Base-by-base conservation (phyloP, 495 filamentous ascomycete genomes). In the Lophiotrema nucula region DNA sequence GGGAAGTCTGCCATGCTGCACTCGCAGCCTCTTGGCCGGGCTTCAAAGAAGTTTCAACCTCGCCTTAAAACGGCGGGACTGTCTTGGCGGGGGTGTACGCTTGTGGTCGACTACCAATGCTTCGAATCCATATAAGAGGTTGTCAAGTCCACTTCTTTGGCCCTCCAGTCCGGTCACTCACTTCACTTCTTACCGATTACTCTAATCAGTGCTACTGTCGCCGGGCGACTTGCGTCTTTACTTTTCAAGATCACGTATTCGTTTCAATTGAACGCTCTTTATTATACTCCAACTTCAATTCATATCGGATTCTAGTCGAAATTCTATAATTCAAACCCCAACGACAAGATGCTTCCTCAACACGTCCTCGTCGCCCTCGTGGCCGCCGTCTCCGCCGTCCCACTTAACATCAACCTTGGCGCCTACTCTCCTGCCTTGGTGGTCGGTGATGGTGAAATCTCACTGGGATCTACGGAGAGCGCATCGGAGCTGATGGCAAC, bases 341-440 rank as follows among this genome's bases (percentile, higher is more conserved):
- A 43, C 51, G 39, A 50, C 51, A 64, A 56, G n/a, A 67, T 67
- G 65, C 65, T 62, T 53, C 57, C 56, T 48, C 65, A 64, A 54
- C 35, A 60, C 61, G 47, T 64, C 16, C 42, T 67, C 53, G 10
- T 64, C 24, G 43, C 50, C 38, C 53, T 65, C 44, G 48, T 62
- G 23, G 48, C 61, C 21, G 45, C 65, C 16, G 49, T 61, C 57
- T 58, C 56, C 38, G 80, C 79, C 35, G 70, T 83, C 53, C 79
- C 79, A 10, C 69, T 82, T 4, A 82, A 82, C 71, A 82, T 82
- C 73, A 82, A 82, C 70, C 70, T 82, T 24, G 79, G 78, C 18
- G 79, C 79, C n/a, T 82, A 80, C 64, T 81, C 79, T 11, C 79
- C 79, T 13, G 79, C 79, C 26, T 53, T 82, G 67, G 79, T 82